Evolutionary conservation across 2,329 filamentous ascomycete species (phyloP).

Genomic region (Grosmannia clavigera): DNA sequence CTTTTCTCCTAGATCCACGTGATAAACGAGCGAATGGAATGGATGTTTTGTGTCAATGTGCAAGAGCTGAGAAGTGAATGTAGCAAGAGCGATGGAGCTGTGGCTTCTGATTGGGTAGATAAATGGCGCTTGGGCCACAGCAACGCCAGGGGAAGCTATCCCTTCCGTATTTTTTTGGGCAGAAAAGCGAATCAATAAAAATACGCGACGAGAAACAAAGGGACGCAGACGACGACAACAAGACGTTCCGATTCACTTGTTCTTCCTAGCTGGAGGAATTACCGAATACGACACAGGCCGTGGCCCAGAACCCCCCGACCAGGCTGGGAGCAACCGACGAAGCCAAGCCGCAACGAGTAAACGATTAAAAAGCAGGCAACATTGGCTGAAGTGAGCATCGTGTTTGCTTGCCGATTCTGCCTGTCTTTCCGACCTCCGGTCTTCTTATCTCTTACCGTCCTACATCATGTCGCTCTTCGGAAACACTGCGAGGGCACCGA

Average conservation of each 20-base stretch:
- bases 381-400: not conserved
- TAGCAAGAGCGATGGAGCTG: not conserved
- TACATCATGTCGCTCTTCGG: slow-evolving; percentile 12
- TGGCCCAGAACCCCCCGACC: not conserved
- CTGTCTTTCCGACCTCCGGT: not conserved
- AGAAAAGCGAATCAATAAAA: not conserved
- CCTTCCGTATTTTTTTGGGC: not conserved
- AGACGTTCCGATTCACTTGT: not conserved
- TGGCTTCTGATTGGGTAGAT: not conserved
- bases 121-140: not conserved
- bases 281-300: not conserved
- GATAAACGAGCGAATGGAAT: not conserved
- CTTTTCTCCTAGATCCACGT: not conserved
- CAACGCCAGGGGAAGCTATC: not conserved
- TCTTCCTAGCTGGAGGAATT: not conserved
- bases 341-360: not conserved
- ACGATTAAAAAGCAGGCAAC: not conserved
- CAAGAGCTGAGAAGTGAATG: not conserved
- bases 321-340: not conserved
- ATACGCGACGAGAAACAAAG: not conserved
- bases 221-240: not conserved
- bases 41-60: no score
- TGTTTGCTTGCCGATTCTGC: not conserved
- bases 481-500: slow-evolving; percentile 5
- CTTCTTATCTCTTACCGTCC: not conserved